phyloP scores from a whole-genome alignment of 805 yeast genomes.

The Candida easanensis region DNA sequence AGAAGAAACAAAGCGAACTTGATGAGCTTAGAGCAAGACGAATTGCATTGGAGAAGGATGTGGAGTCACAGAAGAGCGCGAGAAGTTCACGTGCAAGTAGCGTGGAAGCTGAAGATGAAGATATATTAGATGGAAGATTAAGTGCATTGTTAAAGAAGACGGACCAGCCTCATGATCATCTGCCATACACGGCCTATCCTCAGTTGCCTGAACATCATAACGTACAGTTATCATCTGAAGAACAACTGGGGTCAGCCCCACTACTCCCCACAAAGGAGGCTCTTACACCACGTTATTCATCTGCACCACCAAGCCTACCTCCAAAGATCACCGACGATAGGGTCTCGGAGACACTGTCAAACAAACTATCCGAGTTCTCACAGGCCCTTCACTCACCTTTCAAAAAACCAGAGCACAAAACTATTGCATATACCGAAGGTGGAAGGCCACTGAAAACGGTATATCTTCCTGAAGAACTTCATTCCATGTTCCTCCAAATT shows the following conservation, averaged over 20 bases:
- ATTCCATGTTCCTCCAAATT: constrained; percentile 40
- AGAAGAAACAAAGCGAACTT: constrained; percentile 20
- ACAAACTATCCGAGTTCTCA: constrained; percentile 1
- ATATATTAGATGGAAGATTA: background rate
- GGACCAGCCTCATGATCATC: background rate
- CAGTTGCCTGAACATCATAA: constrained; percentile 11
- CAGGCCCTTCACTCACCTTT: constrained; percentile 2
- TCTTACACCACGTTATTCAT: background rate
- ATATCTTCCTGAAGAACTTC: constrained; percentile 46
- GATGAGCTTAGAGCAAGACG: constrained; percentile 15
- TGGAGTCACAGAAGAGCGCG: background rate
- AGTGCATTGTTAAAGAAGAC: background rate
- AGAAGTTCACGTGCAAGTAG: too few relatives aligned
- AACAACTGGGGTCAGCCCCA: background rate
- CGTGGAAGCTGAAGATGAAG: background rate
- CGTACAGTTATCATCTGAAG: background rate
- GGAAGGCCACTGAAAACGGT: constrained; percentile 52
- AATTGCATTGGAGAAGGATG: background rate
- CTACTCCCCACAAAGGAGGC: constrained; percentile 1
- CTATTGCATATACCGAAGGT: constrained; percentile 48
- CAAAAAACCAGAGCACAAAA: constrained; percentile 31
- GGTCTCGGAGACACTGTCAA: too few relatives aligned
- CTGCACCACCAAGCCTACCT: constrained; percentile 5
- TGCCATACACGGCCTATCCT: constrained; percentile 19
- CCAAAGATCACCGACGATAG: constrained; percentile 6